phyloP scores from a whole-genome alignment of 208 protist species.

The Acanthamoeba castellanii region DNA sequence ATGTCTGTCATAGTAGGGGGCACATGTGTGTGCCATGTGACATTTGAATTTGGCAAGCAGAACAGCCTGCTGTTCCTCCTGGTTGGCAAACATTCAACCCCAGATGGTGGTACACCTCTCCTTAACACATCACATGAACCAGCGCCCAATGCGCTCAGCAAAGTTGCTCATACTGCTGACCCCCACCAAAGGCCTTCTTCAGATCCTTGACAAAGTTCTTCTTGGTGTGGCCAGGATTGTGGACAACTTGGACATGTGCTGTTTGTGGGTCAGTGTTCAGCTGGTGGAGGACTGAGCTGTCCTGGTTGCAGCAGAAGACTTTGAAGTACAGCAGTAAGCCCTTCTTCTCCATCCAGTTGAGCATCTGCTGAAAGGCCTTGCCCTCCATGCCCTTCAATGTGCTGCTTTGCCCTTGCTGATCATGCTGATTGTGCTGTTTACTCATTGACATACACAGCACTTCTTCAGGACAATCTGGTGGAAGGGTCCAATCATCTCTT shows the following conservation, averaged over 20 bases:
- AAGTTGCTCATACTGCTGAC: not conserved
- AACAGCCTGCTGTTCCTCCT: not conserved
- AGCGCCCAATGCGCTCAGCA: not conserved
- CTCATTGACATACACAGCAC: not conserved
- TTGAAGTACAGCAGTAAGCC: not conserved
- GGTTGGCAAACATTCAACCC: not conserved
- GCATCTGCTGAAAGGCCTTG: not conserved
- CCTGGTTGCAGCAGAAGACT: not conserved
- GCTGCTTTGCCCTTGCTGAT: not conserved
- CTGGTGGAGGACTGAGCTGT: conserved; percentile 22
- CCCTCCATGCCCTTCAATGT: conserved; percentile 16
- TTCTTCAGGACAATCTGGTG: not conserved
- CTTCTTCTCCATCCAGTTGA: conserved; percentile 6
- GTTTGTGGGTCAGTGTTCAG: not conserved
- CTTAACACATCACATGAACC: not conserved
- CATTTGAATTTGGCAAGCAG: not conserved
- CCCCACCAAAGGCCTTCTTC: not conserved
- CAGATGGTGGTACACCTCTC: not conserved
- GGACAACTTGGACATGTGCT: not conserved
- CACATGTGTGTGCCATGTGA: not conserved
- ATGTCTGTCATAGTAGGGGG: not conserved
- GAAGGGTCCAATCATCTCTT: too few species aligned
- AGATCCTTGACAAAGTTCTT: conserved; percentile 66
- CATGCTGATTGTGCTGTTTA: not conserved
- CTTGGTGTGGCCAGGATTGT: conserved; percentile 25